Evolutionary conservation across 345 rosid species (phyloP).

Genomic region (Aegle marmelos): DNA sequence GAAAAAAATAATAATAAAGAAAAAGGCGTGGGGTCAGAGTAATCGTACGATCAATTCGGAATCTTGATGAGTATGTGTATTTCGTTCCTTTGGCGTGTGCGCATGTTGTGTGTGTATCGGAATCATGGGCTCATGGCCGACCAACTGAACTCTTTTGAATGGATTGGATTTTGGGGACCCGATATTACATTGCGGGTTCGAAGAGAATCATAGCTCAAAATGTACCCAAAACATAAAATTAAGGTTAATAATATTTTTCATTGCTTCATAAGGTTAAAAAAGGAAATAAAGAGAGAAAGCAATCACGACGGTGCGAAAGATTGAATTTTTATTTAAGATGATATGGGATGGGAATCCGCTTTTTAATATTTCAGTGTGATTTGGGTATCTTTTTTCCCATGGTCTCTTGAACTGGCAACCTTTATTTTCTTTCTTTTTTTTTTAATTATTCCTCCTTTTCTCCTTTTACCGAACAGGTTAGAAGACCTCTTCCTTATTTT

Average conservation of each 20-base stretch:
- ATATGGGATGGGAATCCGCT: constrained; percentile 24
- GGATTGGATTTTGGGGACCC: constrained; percentile 21
- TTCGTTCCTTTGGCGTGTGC: neutral
- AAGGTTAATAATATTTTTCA: constrained; percentile 12
- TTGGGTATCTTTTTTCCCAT: constrained; percentile 20
- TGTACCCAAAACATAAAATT: neutral
- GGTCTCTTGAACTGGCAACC: constrained; percentile 21
- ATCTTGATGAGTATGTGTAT: neutral
- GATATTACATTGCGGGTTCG: constrained; percentile 6
- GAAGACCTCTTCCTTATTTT: constrained; percentile 5
- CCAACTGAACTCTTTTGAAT: constrained; percentile 31
- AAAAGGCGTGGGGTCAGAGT: neutral
- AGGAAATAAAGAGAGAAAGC: neutral
- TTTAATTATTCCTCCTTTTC: neutral
- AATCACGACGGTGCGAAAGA: neutral
- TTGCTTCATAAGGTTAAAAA: neutral
- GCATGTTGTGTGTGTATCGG: neutral
- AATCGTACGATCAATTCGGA: neutral
- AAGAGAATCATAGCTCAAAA: constrained; percentile 3
- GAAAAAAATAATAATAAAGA: neutral
- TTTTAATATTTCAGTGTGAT: constrained; percentile 29
- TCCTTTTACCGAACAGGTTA: constrained; percentile 23
- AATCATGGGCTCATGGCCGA: constrained; percentile 28
- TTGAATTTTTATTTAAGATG: neutral
- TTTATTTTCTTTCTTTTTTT: neutral